Evolutionary conservation across 805 yeast species (phyloP), one percentile per base, ranked within the genome.

Genomic region (Wickerhamomyces bisporus): DNA sequence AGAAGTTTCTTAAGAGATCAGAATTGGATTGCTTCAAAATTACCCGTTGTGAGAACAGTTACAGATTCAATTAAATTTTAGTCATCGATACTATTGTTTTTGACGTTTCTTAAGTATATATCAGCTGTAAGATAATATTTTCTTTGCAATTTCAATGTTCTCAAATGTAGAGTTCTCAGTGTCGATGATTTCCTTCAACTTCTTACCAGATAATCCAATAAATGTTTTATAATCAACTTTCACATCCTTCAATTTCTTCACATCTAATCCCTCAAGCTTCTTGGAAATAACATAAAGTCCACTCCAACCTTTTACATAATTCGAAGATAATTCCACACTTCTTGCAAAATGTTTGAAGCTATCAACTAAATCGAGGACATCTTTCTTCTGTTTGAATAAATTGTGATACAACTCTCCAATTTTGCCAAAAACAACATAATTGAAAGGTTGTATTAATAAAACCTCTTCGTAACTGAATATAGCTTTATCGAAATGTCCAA

Each of bases 11-110:
- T 91, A 36, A 69, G 98, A 41, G 96, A 91, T 57, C 73, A 82
- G 21, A 79, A 84, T 55, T 91, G 97, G 97, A 88, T 91, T 9
- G 71, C 84, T 11, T 71, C 70, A 34, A 71, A 76, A 42, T 64
- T 77, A 21, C 81, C 81, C 0, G 64, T 74, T 19, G 47, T 63
- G n/a, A 58, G 50, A 17, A 58, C 36, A 7, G 30, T 26, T 9
- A 34, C 36, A 18, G 49, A 48, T 17, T 38, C 23, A 32, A 28
- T 44, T 20, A 25, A 30, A 25, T 15, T 48, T 16, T 6, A 17
- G n/a, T n/a, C n/a, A n/a, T n/a, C n/a, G n/a, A n/a, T n/a, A n/a
- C n/a, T n/a, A n/a, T n/a, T n/a, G n/a, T n/a, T n/a, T n/a, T n/a
- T n/a, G n/a, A n/a, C n/a, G n/a, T n/a, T n/a, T n/a, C n/a, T n/a